These are phyloP conservation scores for Pezicula neosporulosa DNA, from an alignment of 2,329 filamentous ascomycete species.

Conservation along the genomic window DNA sequence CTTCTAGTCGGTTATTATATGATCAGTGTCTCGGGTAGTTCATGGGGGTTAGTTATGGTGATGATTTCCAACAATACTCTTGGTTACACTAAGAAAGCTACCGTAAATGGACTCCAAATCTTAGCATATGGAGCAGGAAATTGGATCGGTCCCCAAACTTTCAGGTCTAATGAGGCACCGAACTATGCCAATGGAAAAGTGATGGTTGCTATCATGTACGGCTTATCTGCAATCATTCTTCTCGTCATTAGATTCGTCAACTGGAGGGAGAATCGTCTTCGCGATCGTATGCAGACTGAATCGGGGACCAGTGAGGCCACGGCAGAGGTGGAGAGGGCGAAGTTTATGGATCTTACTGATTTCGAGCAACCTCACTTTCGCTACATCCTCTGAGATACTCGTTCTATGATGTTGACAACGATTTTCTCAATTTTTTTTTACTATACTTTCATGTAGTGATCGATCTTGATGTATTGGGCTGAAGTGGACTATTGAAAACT, in stretches of 20 bases:
- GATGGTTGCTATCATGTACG: constrained; percentile 22
- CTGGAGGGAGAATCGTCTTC: constrained; percentile 36
- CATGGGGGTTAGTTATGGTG: constrained; percentile 1
- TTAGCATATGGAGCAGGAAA: constrained; percentile 7
- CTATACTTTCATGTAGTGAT: no score
- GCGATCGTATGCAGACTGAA: constrained; percentile 28
- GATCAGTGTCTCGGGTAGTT: neutral
- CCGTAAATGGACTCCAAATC: constrained; percentile 7
- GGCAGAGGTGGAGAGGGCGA: constrained; percentile 33
- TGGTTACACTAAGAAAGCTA: constrained; percentile 8
- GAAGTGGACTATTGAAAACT: no score
- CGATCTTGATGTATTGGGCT: no score
- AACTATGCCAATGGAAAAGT: constrained; percentile 19
- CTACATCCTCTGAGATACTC: constrained; percentile 36
- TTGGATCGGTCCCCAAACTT: constrained; percentile 10
- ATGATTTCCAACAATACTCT: constrained; percentile 1
- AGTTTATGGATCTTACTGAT: constrained; percentile 49
- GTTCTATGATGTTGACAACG: no score
- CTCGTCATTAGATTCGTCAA: constrained; percentile 21
- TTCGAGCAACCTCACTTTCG: constrained; percentile 54
- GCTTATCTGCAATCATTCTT: constrained; percentile 42
- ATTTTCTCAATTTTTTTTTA: no score
- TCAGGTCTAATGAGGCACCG: constrained; percentile 22
- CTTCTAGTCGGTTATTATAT: neutral
- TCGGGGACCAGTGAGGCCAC: constrained; percentile 10